These are phyloP conservation scores for Claviceps pazoutovae DNA, from an alignment of 2,329 filamentous ascomycete species.

Conservation along the genomic window DNA sequence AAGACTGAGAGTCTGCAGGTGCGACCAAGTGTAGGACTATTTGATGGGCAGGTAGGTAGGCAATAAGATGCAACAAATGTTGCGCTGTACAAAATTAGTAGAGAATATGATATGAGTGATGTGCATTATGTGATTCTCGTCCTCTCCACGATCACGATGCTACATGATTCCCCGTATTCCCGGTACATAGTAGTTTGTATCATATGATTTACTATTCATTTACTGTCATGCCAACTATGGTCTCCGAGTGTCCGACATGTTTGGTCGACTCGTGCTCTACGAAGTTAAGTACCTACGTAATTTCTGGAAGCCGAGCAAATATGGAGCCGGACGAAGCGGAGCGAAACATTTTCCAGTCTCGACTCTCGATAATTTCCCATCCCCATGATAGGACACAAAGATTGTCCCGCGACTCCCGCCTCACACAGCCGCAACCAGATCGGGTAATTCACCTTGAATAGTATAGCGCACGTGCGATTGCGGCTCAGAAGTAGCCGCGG, in stretches of 20 bases:
- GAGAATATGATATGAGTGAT: background rate
- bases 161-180: too few species aligned
- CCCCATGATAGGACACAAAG: background rate
- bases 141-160: background rate
- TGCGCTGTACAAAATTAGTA: too few species aligned
- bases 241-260: background rate
- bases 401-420: background rate
- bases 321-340: background rate
- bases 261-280: background rate
- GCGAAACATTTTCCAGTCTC: background rate
- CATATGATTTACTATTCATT: too few species aligned
- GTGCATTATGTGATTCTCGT: background rate
- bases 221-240: background rate
- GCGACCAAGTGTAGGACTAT: background rate
- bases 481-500: background rate
- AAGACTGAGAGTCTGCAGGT: background rate
- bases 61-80: background rate
- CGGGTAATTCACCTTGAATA: background rate
- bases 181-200: too few species aligned
- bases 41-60: too few species aligned
- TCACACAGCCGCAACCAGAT: background rate
- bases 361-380: background rate
- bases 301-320: background rate
- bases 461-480: background rate
- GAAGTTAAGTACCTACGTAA: too few species aligned